Evolutionary conservation across 805 yeast genomes (phyloP).

Genomic region (Saccharomycopsis sp.): DNA sequence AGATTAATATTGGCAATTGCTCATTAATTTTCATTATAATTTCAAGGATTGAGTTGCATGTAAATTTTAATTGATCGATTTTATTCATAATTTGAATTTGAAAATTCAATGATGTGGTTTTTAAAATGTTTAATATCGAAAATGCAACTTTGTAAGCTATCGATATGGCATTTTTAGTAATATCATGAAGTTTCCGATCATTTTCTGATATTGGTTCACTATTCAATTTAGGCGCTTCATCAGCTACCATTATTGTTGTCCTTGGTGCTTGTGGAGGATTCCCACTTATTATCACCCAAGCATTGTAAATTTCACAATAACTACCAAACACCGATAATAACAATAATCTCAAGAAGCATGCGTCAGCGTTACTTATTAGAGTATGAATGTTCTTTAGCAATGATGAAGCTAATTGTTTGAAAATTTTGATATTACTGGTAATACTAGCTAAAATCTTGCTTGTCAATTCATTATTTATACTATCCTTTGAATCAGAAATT

Average conservation of each 20-base stretch:
- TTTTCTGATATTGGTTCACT: background rate
- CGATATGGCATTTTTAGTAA: background rate
- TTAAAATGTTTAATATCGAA: background rate
- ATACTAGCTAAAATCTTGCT: background rate
- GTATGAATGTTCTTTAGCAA: conserved; percentile 32
- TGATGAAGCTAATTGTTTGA: conserved; percentile 12
- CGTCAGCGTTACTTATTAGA: conserved; percentile 35
- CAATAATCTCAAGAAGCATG: conserved; percentile 37
- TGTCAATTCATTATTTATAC: background rate
- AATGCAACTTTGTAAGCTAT: background rate
- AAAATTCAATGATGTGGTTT: background rate
- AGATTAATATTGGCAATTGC: background rate
- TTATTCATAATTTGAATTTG: background rate
- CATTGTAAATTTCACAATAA: conserved; percentile 37
- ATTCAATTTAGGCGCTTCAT: background rate
- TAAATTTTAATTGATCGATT: background rate
- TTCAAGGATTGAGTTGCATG: background rate
- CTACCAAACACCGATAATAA: conserved; percentile 38
- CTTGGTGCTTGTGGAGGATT: background rate
- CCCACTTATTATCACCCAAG: conserved; percentile 29
- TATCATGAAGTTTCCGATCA: background rate
- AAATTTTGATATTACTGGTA: background rate
- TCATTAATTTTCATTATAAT: background rate
- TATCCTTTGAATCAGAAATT: conserved; percentile 25
- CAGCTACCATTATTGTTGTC: background rate